Percentiles rank a stretch among this genome's conserved stretches.
Conservation (phyloP, 1,284 basidiomycete genomes). For the Termitomyces sp. region DNA sequence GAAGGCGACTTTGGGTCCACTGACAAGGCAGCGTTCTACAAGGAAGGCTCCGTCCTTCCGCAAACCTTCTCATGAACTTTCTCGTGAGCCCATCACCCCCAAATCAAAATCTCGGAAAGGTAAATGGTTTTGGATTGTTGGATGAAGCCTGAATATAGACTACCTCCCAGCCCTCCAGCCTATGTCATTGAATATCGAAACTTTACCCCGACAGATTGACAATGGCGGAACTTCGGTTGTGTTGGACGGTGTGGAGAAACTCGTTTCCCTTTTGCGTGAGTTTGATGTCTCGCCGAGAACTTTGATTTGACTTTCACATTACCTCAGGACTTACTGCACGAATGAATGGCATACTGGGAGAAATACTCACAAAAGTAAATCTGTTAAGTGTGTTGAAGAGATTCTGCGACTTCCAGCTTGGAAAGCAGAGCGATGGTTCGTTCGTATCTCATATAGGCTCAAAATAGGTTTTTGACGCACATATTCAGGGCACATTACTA, state of each 20-base stretch:
- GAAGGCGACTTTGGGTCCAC: conserved; percentile 11
- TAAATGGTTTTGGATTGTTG: conserved; percentile 19
- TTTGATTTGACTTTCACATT: conserved; percentile 9
- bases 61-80: conserved; percentile 13
- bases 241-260: conserved; percentile 46
- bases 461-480: neutral
- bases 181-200: conserved; percentile 30
- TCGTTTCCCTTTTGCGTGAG: conserved; percentile 50
- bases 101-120: conserved; percentile 36
- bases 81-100: conserved; percentile 28
- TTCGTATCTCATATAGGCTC: conserved; percentile 9
- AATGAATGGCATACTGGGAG: conserved; percentile 60
- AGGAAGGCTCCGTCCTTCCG: conserved; percentile 14
- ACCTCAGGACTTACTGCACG: conserved; percentile 54
- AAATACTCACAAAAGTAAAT: conserved; percentile 49
- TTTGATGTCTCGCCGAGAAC: conserved; percentile 10
- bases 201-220: conserved; percentile 23
- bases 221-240: conserved; percentile 20
- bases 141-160: conserved; percentile 4
- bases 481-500: conserved; percentile 55
- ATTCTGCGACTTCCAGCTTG: conserved; percentile 38
- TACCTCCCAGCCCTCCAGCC: conserved; percentile 26
- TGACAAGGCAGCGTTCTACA: conserved; percentile 8
- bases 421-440: conserved; percentile 49
- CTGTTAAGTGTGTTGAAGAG: conserved; percentile 44